Evolutionary conservation across 202 grass and related monocot genomes (phyloP).

Genomic region (Tripidium arundinaceum): DNA sequence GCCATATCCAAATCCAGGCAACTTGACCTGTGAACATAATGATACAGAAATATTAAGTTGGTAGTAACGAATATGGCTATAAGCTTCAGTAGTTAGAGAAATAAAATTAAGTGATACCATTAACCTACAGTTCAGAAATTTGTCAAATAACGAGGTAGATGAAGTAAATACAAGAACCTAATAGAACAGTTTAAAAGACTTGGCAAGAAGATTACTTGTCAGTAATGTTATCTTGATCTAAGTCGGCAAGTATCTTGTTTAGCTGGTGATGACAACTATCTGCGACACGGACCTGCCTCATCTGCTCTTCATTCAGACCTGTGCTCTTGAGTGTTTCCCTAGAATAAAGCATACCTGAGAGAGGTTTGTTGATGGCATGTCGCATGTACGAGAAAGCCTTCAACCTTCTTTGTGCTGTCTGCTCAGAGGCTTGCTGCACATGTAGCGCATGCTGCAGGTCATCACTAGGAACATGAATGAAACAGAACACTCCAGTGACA

Average conservation of each 20-base stretch:
- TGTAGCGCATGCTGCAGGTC: constrained; percentile 78
- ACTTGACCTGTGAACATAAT: constrained; percentile 39
- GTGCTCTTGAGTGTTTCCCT: constrained; percentile 61
- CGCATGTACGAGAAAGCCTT: constrained; percentile 86
- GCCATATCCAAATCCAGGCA: constrained; percentile 92
- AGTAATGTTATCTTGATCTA: constrained; percentile 70
- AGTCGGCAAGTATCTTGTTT: constrained; percentile 80
- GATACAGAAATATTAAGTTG: neutral
- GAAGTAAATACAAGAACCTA: constrained; percentile 17
- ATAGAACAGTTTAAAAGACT: constrained; percentile 5
- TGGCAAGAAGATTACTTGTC: constrained; percentile 54
- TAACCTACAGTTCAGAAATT: neutral
- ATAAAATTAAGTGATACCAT: constrained; percentile 4
- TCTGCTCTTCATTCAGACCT: constrained; percentile 72
- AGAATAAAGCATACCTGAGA: constrained; percentile 77
- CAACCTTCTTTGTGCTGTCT: constrained; percentile 52
- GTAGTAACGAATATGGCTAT: neutral
- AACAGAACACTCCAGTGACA: constrained; percentile 90
- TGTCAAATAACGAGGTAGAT: constrained; percentile 2
- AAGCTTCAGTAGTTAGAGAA: constrained; percentile 22
- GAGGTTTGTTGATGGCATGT: constrained; percentile 80
- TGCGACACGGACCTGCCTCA: constrained; percentile 43
- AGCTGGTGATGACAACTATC: constrained; percentile 69
- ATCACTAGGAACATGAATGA: constrained; percentile 83
- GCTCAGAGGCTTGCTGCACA: constrained; percentile 71